Conservation (phyloP, 2,329 filamentous ascomycete species). For the Lasiodiplodia gonubiensis region DNA sequence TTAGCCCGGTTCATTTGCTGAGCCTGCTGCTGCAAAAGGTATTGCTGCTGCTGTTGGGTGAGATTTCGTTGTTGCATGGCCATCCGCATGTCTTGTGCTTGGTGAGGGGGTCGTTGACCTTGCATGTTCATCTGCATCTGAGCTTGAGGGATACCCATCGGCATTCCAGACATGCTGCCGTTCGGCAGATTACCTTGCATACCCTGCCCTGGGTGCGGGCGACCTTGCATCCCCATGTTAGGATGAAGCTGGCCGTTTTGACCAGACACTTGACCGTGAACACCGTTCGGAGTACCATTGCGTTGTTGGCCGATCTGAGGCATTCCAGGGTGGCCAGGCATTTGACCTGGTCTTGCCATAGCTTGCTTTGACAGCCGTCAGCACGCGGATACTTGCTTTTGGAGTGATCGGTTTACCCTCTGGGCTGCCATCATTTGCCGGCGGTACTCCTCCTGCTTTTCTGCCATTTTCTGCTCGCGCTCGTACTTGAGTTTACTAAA, state of each 20-base stretch:
- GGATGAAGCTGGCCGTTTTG: constrained; percentile 37
- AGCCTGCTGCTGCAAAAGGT: constrained; percentile 30
- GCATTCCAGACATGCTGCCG: constrained; percentile 57
- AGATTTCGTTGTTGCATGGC: constrained; percentile 42
- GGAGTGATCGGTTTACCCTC: constrained; percentile 47
- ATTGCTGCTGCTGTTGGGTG: constrained; percentile 36
- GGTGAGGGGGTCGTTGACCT: constrained; percentile 59
- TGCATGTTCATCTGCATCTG: constrained; percentile 68
- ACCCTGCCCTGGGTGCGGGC: constrained; percentile 45
- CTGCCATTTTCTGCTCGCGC: constrained; percentile 71
- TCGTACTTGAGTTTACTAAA: constrained; percentile 91
- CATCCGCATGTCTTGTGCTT: constrained; percentile 45
- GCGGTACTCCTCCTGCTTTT: constrained; percentile 64
- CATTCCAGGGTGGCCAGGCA: constrained; percentile 32
- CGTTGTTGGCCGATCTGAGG: constrained; percentile 47
- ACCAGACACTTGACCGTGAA: constrained; percentile 39
- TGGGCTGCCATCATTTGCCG: constrained; percentile 65
- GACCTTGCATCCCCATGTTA: constrained; percentile 40
- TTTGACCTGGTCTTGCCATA: constrained; percentile 43
- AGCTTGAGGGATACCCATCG: constrained; percentile 68
- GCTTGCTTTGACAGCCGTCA: constrained; percentile 15
- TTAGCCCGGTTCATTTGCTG: constrained; percentile 27
- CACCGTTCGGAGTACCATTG: constrained; percentile 46
- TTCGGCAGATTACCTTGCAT: constrained; percentile 57
- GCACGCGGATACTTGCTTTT: background rate